Conservation (phyloP, 176 grass and related monocot species). For the Puya raimondii region DNA sequence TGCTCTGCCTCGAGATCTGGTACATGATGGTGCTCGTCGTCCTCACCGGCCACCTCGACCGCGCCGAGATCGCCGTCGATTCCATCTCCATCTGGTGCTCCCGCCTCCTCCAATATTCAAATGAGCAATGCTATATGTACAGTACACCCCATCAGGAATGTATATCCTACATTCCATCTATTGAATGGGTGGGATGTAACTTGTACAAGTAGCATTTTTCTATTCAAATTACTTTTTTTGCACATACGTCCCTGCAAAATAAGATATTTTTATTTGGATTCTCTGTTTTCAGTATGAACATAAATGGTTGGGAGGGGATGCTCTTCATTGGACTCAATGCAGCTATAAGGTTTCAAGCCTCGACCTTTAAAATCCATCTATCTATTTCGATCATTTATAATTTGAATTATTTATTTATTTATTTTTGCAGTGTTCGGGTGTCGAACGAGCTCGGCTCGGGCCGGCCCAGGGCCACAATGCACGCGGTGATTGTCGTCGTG, state of each 20-base stretch:
- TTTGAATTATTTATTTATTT: neutral
- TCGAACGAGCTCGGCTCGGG: slow-evolving; percentile 82
- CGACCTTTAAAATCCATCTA: too few species aligned
- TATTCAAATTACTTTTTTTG: too few species aligned
- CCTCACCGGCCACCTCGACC: slow-evolving; percentile 73
- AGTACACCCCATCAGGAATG: too few species aligned
- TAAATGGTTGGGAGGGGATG: slow-evolving; percentile 87
- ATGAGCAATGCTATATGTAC: too few species aligned
- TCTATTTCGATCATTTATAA: neutral
- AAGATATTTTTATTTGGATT: neutral
- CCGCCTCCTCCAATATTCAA: too few species aligned
- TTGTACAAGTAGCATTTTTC: too few species aligned
- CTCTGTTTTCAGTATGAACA: slow-evolving; percentile 55
- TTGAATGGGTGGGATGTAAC: too few species aligned
- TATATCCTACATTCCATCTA: too few species aligned
- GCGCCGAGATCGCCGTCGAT: slow-evolving; percentile 77
- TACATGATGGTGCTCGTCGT: slow-evolving; percentile 95
- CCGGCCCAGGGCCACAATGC: slow-evolving; percentile 40
- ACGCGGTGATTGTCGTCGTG: slow-evolving; percentile 59
- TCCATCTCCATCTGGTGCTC: slow-evolving; percentile 76
- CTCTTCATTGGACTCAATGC: slow-evolving; percentile 77
- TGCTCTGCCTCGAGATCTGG: slow-evolving; percentile 91
- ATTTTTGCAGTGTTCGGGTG: slow-evolving; percentile 46
- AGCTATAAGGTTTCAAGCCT: slow-evolving; percentile 41
- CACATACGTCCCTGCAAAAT: neutral